Evolutionary conservation across 2,329 filamentous ascomycete genomes (phyloP).

Genomic region (Teratosphaeria destructans): DNA sequence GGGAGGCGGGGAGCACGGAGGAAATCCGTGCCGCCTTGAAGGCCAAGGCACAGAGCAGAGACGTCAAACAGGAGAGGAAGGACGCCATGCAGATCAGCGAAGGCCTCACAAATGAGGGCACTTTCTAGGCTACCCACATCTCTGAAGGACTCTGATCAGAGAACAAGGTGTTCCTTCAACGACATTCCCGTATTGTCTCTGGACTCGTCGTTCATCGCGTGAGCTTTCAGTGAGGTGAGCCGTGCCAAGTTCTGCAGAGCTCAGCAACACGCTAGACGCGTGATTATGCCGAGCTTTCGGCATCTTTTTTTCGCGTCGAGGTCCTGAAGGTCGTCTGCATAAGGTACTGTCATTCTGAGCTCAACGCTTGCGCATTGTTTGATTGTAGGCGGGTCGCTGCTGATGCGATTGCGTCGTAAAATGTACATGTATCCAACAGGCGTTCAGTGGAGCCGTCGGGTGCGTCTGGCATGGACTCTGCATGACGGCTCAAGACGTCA

Average conservation of each 20-base stretch:
- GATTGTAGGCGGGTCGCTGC: too few species aligned
- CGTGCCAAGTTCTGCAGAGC: too few species aligned
- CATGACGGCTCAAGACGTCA: neutral
- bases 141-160: too few species aligned
- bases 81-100: conserved; percentile 7
- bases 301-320: neutral
- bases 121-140: neutral
- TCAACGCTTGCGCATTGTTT: neutral
- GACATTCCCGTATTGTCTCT: too few species aligned
- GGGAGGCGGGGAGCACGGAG: conserved; percentile 27
- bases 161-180: too few species aligned
- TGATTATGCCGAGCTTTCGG: neutral
- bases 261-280: neutral
- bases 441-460: neutral
- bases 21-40: conserved; percentile 35
- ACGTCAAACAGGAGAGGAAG: conserved; percentile 16
- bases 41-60: conserved; percentile 26
- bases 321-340: neutral
- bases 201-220: too few species aligned
- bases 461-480: neutral
- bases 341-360: neutral
- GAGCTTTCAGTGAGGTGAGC: too few species aligned
- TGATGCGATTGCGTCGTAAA: too few species aligned
- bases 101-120: neutral
- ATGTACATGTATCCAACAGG: neutral